Evolutionary conservation across 495 filamentous ascomycete species (phyloP), one percentile per base, ranked within the genome.

Genomic region (Umbilicaria muhlenbergii): DNA sequence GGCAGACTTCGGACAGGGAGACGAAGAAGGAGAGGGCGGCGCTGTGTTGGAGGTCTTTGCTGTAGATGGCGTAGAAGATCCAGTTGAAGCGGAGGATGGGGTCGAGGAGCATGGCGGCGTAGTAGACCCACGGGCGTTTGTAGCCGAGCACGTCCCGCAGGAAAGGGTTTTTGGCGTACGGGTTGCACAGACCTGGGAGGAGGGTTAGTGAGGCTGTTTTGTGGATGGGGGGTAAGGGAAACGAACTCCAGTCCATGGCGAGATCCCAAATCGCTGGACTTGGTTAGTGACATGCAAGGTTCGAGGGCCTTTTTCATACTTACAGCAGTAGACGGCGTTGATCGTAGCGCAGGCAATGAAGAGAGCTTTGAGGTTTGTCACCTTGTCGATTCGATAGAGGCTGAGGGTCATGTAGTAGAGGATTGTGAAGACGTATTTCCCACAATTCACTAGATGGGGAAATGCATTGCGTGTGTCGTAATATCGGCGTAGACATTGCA

Each of bases 401-500:
- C 80, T 86, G 46, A 94, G 58, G 4, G 69, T 78, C 35, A 80
- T 66, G 44, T 89, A 85, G 46, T 80, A 79, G 8, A 89, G 54
- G 35, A 96, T 86, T 1, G 84, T 86, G 57, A 79, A 87, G 35
- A 69, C 67, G 57, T 98, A 98, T 67, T 98, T 98, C 3, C 78
- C 86, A 53, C 82, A 81, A 57, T 98, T 98, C 50, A 81, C 78
- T 3, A 96, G 68, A 62, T 98, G 91, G 18, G 91, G 91, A 61
- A 95, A 98, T 28, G 77, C 70, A 49, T 92, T 86, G 36, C 70
- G 65, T 8, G 91, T 93, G 59, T 94, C 88, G 41, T 71, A 62
- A 56, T 92, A 96, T 66, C 91, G 89, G 28, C 88, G 71, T 40
- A 94, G 60, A 56, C 92, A 98, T 56, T 98, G 91, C 2, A 94